Conservation (phyloP, 2,329 filamentous ascomycete species). For the Orbilia javanica region DNA sequence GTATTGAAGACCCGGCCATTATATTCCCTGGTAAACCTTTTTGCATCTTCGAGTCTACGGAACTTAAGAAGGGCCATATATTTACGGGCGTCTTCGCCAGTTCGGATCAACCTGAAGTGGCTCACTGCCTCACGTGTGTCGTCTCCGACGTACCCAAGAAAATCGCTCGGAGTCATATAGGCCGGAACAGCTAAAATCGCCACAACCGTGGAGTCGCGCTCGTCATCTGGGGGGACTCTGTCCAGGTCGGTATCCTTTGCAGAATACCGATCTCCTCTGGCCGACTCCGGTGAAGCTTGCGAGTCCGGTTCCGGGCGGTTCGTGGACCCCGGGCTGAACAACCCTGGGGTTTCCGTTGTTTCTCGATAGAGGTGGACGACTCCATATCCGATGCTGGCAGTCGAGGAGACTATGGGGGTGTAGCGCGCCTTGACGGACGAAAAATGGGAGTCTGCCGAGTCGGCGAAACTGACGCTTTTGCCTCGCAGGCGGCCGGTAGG, state of each 20-base stretch:
- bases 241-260: conserved; percentile 65
- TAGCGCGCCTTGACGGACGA: conserved; percentile 83
- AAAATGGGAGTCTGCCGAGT: conserved; percentile 40
- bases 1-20: conserved; percentile 94
- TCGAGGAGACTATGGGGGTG: conserved; percentile 74
- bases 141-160: conserved; percentile 91
- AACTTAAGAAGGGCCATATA: conserved; percentile 98
- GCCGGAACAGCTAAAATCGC: conserved; percentile 95
- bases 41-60: conserved; percentile 78
- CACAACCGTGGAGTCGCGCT: conserved; percentile 77
- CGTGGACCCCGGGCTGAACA: conserved; percentile 64
- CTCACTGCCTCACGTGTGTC: conserved; percentile 86
- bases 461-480: conserved; percentile 55
- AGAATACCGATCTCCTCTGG: background rate
- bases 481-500: conserved; percentile 31
- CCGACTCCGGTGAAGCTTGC: conserved; percentile 62
- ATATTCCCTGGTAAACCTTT: conserved; percentile 84
- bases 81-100: conserved; percentile 80
- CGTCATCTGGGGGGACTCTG: conserved; percentile 65
- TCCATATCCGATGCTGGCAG: conserved; percentile 87
- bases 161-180: conserved; percentile 90
- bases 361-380: conserved; percentile 95
- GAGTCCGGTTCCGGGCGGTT: conserved; percentile 58
- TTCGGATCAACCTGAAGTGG: conserved; percentile 95
- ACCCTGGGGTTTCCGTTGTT: conserved; percentile 76